These are phyloP conservation scores for Acacia melanoxylon DNA, from an alignment of 306 rosid species.

Conservation along the genomic window DNA sequence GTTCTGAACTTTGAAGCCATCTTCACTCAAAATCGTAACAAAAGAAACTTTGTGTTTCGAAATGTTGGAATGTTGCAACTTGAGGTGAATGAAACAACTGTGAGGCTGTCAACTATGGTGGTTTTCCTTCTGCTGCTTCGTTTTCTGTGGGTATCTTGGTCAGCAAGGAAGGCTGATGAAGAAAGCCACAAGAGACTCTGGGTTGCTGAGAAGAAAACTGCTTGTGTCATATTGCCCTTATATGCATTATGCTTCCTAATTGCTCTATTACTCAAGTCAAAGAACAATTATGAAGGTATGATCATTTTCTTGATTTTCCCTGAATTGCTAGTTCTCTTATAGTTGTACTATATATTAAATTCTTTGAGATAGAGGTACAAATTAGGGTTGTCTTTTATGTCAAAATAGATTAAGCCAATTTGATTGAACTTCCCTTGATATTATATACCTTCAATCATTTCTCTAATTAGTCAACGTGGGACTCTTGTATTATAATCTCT, in stretches of 20 bases:
- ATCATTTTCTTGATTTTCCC: not conserved
- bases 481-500: not conserved
- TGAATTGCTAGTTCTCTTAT: not conserved
- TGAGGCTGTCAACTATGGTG: conserved; percentile 36
- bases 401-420: no score
- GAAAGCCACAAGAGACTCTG: conserved; percentile 25
- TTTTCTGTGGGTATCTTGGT: conserved; percentile 40
- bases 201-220: conserved; percentile 41
- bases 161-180: conserved; percentile 26
- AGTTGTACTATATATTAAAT: not conserved
- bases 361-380: no score
- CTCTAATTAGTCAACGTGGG: no score
- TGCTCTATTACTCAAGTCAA: not conserved
- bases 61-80: conserved; percentile 33
- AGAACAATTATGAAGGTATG: not conserved
- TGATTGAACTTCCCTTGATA: no score
- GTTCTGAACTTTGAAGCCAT: conserved; percentile 50
- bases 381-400: no score
- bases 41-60: conserved; percentile 3
- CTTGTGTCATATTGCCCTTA: conserved; percentile 2
- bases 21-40: conserved; percentile 1
- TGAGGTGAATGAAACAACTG: conserved; percentile 40
- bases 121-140: conserved; percentile 43
- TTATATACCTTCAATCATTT: no score
- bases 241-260: conserved; percentile 28